These are phyloP conservation scores for Sporothrix humicola DNA, from an alignment of 2,329 filamentous ascomycete genomes.

Conservation along the genomic window DNA sequence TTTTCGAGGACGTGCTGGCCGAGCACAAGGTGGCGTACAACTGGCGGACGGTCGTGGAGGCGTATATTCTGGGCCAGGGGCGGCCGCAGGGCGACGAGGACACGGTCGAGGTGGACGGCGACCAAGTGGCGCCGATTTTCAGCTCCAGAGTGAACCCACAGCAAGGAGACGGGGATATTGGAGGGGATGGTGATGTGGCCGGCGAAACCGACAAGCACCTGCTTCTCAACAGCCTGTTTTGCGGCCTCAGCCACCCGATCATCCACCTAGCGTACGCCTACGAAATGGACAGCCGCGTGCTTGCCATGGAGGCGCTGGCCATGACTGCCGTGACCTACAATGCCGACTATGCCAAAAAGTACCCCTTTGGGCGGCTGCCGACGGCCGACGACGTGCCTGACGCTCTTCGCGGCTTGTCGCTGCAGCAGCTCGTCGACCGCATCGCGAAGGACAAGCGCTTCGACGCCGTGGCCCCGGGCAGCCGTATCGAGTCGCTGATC, in stretches of 20 bases:
- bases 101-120: conserved; percentile 5
- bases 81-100: conserved; percentile 16
- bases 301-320: conserved; percentile 86
- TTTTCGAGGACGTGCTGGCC: conserved; percentile 90
- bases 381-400: conserved; percentile 66
- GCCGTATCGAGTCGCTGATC: conserved; percentile 72
- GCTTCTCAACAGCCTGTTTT: conserved; percentile 51
- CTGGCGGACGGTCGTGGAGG: conserved; percentile 77
- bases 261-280: conserved; percentile 95
- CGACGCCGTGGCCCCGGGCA: conserved; percentile 54
- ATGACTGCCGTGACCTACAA: conserved; percentile 66
- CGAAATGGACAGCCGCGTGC: conserved; percentile 81
- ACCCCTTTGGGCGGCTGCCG: conserved; percentile 74
- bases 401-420: conserved; percentile 56
- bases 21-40: conserved; percentile 72
- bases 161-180: background rate
- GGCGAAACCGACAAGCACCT: background rate
- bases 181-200: background rate
- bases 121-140: conserved; percentile 1
- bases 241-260: conserved; percentile 77
- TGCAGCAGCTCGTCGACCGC: conserved; percentile 72
- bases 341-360: conserved; percentile 61
- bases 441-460: conserved; percentile 73
- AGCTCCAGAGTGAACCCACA: background rate
- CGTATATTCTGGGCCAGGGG: conserved; percentile 71